Conservation (phyloP, 2,329 filamentous ascomycete species). For the Davidsoniella eucalypti region DNA sequence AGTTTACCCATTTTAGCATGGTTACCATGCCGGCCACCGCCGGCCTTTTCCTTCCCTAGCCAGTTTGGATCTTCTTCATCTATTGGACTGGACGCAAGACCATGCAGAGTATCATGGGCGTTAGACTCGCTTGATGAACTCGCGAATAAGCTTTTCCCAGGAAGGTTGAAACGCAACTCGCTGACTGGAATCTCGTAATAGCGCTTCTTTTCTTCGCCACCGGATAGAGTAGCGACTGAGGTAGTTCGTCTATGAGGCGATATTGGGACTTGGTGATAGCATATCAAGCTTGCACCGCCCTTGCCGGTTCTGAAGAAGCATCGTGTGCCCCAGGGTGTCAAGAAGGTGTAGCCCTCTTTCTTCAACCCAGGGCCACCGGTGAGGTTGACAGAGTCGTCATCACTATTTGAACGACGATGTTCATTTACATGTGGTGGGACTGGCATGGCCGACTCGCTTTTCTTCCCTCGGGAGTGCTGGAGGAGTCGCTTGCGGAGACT, state of each 20-base stretch:
- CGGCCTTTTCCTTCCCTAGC: constrained; percentile 73
- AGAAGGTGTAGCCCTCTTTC: constrained; percentile 57
- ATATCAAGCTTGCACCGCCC: constrained; percentile 58
- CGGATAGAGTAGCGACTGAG: constrained; percentile 18
- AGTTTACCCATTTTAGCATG: constrained; percentile 88
- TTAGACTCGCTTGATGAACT: constrained; percentile 21
- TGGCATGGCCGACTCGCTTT: background rate
- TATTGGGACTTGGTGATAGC: constrained; percentile 51
- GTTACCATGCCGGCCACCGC: constrained; percentile 71
- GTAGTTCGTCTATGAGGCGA: constrained; percentile 15
- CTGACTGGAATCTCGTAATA: constrained; percentile 37
- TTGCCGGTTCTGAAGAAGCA: constrained; percentile 74
- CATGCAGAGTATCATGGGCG: background rate
- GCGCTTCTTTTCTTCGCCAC: constrained; percentile 9
- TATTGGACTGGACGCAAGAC: constrained; percentile 22
- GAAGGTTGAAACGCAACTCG: constrained; percentile 82
- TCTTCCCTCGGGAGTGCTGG: constrained; percentile 12
- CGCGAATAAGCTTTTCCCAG: constrained; percentile 36
- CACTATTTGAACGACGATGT: background rate
- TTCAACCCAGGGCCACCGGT: constrained; percentile 31
- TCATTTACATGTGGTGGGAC: background rate
- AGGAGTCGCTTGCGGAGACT: constrained; percentile 17
- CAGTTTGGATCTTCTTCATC: constrained; percentile 36
- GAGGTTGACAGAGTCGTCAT: constrained; percentile 8
- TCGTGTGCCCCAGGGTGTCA: constrained; percentile 70